These are phyloP conservation scores for Daldinia concentrica DNA, from an alignment of 495 filamentous ascomycete genomes.

Conservation along the genomic window DNA sequence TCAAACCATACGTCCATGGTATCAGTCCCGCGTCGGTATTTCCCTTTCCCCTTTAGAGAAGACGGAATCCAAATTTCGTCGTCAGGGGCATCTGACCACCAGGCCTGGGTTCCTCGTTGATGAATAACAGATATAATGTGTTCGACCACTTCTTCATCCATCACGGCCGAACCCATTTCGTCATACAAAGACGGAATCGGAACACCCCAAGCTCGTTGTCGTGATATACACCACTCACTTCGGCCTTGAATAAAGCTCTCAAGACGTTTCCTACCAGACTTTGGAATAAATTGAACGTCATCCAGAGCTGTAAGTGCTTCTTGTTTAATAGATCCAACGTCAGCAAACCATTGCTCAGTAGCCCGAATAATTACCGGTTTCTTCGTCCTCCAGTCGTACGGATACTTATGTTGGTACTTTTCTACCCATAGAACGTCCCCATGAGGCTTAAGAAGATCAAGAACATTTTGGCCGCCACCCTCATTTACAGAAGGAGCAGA, in stretches of 20 bases:
- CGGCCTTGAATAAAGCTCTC: slow-evolving; percentile 85
- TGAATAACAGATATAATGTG: slow-evolving; percentile 86
- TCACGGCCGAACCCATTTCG: slow-evolving; percentile 71
- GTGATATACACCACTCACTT: slow-evolving; percentile 98
- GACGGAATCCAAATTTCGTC: slow-evolving; percentile 78
- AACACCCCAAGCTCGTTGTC: slow-evolving; percentile 95
- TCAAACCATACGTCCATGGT: slow-evolving; percentile 99
- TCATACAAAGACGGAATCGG: slow-evolving; percentile 93
- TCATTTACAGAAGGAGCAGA: slow-evolving; percentile 53
- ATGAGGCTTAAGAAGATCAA: slow-evolving; percentile 64
- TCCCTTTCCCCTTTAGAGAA: slow-evolving; percentile 54
- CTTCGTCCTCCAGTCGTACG: slow-evolving; percentile 97
- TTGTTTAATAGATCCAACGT: slow-evolving; percentile 82
- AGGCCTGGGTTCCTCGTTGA: slow-evolving; percentile 82
- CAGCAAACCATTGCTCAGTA: slow-evolving; percentile 97
- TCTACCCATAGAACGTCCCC: slow-evolving; percentile 71
- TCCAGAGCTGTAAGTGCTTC: slow-evolving; percentile 73
- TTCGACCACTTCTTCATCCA: slow-evolving; percentile 79
- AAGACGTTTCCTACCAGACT: slow-evolving; percentile 73
- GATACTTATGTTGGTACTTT: slow-evolving; percentile 87
- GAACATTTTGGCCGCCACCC: slow-evolving; percentile 72
- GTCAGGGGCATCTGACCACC: slow-evolving; percentile 85
- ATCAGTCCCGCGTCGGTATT: slow-evolving; percentile 82
- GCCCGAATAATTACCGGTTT: slow-evolving; percentile 88
- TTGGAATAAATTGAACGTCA: slow-evolving; percentile 80